Base-by-base conservation (phyloP, 1,284 basidiomycete species). In the Phaffia rhodozyma region DNA sequence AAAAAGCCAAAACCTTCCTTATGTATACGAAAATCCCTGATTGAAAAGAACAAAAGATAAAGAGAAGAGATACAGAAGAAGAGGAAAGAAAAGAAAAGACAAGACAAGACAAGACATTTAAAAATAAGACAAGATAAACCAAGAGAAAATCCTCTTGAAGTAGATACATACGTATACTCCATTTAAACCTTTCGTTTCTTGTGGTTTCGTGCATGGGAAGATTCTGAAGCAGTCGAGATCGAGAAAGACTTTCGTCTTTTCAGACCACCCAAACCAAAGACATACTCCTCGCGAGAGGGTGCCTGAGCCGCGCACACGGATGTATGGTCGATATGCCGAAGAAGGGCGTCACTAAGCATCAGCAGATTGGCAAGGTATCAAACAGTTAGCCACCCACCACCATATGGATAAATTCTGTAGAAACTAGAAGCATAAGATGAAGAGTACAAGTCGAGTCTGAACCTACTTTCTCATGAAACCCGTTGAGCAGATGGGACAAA, bases 381-480 rank as follows among this genome's bases (percentile, higher is more conserved):
- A 5, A 51, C 3, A 34, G 16, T n/a, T 20, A 43, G 38, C 38
- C 38, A 16, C 13, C 13, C 2, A 7, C 13, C 38, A 16, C 38
- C 13, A 43, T 43, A 7, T 2, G 16, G 38, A 7, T 43, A 16
- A 2, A 43, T 16, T 11, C 38, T 43, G 38, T 2, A 7, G 7
- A 7, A 11, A 16, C 13, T 16, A 16, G 16, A 16, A 7, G 5
- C 38, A 43, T 43, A 29, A 53, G 23, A 38, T 50, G 18, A 2
- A 25, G 29, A 21, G 18, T 29, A 54, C 21, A 47, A 23, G 30
- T 25, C 21, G 21, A 56, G 30, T 0, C 16, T 18, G 30, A 23
- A 56, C 55, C 32, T 29, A 60, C 58, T 61, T 60, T 27, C 63
- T 54, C 58, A 65, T 65, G 34, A 65, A 65, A 7, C 53, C 20